Evolutionary conservation across 495 filamentous ascomycete genomes (phyloP), one percentile per base, ranked within the genome.

Genomic region (Tuber microsphaerosporum): DNA sequence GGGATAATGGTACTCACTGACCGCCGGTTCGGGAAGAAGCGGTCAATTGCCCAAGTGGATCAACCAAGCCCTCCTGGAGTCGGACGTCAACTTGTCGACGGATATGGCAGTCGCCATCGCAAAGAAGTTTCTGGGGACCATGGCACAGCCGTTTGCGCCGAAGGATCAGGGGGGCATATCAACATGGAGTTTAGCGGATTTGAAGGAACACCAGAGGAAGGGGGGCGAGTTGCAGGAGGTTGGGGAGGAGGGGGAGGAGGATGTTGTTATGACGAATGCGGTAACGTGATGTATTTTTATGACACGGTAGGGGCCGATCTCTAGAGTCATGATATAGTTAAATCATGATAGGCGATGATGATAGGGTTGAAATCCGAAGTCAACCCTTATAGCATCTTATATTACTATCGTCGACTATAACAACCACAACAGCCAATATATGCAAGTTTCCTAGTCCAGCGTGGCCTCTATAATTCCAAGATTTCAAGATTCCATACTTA

Each of bases 1-100:
- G 96, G 96, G 4, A 91, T 98, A 84, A 99, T 99, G 95, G 94
- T 99, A 19, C 85, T 99, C 26, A 96, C 96, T 22, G 96, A 99
- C 84, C 88, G 91, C 17, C 88, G 96, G 10, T 99, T 97, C 85
- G 88, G 91, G 83, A 92, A 92, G 85, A 98, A 97, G 84, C 88
- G 94, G 81, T 19, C 96, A 99, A 84, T 87, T 99, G 71, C 96
- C 96, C 1, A 97, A 97, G 83, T 99, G 96, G 96, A 99, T 99
- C 83, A 92, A 91, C 79, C 92, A 95, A 81, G 93, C 92, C 0
- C 86, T 99, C 81, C 83, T 91, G 34, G 94, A 97, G 26, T 89
- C 89, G 69, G 93, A 97, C 77, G 89, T 90, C 4, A 94, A 94
- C 77, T 86, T 99, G 77, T 94, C 92, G 76, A 97, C 94, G 0